phyloP scores from a whole-genome alignment of 768 basidiomycete genomes.

The Scleroderma citrinum region DNA sequence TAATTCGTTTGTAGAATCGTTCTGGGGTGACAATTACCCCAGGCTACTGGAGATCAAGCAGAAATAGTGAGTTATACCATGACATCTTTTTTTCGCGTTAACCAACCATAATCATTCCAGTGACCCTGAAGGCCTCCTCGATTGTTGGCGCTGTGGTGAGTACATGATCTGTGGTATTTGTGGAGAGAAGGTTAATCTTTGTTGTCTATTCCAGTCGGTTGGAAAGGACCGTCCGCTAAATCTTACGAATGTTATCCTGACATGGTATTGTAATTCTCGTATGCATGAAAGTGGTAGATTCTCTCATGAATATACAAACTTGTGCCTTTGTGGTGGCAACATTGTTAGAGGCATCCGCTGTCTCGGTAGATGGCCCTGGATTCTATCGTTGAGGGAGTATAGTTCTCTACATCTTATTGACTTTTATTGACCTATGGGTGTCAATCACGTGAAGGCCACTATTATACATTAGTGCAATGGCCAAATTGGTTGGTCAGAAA shows the following conservation, averaged over 20 bases:
- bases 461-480: no score
- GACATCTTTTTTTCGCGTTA: background rate
- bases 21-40: slow-evolving; percentile 32
- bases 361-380: no score
- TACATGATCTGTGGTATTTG: background rate
- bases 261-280: background rate
- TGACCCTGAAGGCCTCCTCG: slow-evolving; percentile 23
- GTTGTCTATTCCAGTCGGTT: slow-evolving; percentile 18
- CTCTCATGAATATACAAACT: no score
- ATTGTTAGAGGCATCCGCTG: no score
- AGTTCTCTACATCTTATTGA: no score
- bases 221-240: slow-evolving; percentile 14
- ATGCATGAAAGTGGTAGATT: no score
- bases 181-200: background rate
- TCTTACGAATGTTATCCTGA: background rate
- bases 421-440: no score
- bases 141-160: slow-evolving; percentile 34
- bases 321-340: no score
- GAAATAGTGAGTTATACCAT: slow-evolving; percentile 27
- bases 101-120: slow-evolving; percentile 6
- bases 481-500: no score
- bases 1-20: slow-evolving; percentile 11
- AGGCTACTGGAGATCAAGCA: slow-evolving; percentile 24
- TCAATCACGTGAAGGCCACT: no score
- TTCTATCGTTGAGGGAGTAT: no score